Conservation (phyloP, 768 basidiomycete species). For the Mycena chlorophos region DNA sequence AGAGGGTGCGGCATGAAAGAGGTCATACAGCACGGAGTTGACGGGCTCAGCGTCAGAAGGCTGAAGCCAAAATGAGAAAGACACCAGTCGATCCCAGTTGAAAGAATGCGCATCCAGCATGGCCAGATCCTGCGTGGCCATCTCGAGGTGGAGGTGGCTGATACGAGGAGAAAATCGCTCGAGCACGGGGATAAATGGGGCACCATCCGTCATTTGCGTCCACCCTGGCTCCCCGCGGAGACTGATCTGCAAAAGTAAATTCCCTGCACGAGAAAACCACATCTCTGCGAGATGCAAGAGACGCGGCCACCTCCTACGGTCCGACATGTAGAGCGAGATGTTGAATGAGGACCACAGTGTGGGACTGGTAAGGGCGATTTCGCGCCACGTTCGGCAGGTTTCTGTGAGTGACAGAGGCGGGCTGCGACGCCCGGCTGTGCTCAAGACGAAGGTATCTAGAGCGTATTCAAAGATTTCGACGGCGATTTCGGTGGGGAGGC, state of each 20-base stretch:
- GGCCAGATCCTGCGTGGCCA: neutral
- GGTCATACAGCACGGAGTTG: neutral
- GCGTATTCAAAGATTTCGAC: neutral
- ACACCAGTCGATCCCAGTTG: neutral
- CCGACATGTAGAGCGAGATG: neutral
- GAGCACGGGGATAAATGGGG: neutral
- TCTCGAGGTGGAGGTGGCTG: neutral
- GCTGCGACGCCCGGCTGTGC: no score
- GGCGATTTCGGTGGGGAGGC: neutral
- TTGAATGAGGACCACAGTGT: conserved; percentile 1
- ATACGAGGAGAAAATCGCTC: neutral
- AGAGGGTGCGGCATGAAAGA: neutral
- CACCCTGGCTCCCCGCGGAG: neutral
- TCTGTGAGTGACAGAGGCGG: neutral
- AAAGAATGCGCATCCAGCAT: neutral
- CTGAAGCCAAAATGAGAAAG: neutral
- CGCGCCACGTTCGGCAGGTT: conserved; percentile 3
- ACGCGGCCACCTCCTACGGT: neutral
- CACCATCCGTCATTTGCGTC: neutral
- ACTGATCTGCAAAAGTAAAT: neutral
- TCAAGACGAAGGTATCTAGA: neutral
- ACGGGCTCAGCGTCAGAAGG: neutral
- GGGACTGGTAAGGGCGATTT: neutral
- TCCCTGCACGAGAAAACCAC: neutral
- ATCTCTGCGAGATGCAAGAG: neutral